Conservation (phyloP, 179 eudicot genomes). For the Carnegiea gigantea region DNA sequence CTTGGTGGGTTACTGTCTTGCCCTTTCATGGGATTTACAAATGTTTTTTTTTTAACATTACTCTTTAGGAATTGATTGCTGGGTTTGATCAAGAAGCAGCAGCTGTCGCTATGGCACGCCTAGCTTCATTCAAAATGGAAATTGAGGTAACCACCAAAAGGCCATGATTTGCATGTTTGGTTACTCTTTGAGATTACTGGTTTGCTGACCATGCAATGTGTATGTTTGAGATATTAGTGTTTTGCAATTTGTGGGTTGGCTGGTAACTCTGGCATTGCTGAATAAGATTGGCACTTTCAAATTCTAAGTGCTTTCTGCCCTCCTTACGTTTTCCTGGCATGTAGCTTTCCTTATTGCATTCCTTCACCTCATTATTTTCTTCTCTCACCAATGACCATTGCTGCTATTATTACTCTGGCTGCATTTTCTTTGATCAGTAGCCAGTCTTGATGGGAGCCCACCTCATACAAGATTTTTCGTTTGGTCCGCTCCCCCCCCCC, state of each 20-base stretch:
- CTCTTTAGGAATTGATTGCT: slow-evolving; percentile 70
- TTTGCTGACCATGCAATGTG: background rate
- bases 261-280: background rate
- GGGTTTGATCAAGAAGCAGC: slow-evolving; percentile 99
- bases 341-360: background rate
- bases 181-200: background rate
- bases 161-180: background rate
- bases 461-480: background rate
- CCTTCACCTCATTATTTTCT: background rate
- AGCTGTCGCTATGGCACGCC: slow-evolving; percentile 82
- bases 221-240: slow-evolving; percentile 1
- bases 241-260: background rate
- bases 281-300: background rate
- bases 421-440: background rate
- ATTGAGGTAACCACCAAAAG: slow-evolving; percentile 60
- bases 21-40: slow-evolving; percentile 4
- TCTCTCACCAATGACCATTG: background rate
- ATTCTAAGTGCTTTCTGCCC: background rate
- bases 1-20: slow-evolving; percentile 2
- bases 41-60: background rate
- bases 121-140: slow-evolving; percentile 96
- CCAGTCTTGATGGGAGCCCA: background rate
- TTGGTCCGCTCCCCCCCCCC: background rate
- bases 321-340: background rate
- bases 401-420: background rate